Evolutionary conservation across 2,329 filamentous ascomycete genomes (phyloP), one percentile per base, ranked within the genome.

Genomic region (Phialophora verrucosa): DNA sequence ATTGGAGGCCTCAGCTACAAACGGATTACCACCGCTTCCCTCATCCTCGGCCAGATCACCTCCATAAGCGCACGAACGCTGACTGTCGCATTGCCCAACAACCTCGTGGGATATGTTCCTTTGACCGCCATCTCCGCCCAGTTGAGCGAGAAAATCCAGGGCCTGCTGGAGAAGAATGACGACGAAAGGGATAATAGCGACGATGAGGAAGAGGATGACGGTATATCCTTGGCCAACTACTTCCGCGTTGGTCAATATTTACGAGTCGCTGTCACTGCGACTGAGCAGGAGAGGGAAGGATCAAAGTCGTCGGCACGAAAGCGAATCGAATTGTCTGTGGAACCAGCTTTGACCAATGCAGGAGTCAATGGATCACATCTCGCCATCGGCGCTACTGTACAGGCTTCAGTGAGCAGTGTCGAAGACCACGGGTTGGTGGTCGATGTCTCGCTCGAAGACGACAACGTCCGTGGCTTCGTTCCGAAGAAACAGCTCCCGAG

Each of bases 341-440:
- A 91, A 58, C 95, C 95, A 2, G 84, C 85, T 66, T 85, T 91
- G 68, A 85, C 92, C 62, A 99, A 99, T 76, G 85, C 85, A 2
- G 90, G 91, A 1, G 82, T 99, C 25, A 83, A 85, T 3, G 85
- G 87, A 71, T 87, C 90, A 49, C 92, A 92, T 73, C 79, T 97
- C 10, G 88, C 95, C 10, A 79, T 85, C 49, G 90, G 96, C 74
- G 85, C 83, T 70, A 93, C 91, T 54, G 82, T 98, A 23, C 96
- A 98, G 84, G 94, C 93, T 1, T 90, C 93, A 0, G 89, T 99
- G 29, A 80, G 86, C 59, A 99, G 94, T 78, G 90, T 96, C n/a
- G 94, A 99, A 78, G 96, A 99, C 73, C 93, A 97, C 75, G 95
- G 95, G 68, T 85, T 95, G 65, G 87, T 98, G 63, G 97, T 99